Evolutionary conservation across 2,329 filamentous ascomycete genomes (phyloP).

Genomic region (Exserohilum turcica): DNA sequence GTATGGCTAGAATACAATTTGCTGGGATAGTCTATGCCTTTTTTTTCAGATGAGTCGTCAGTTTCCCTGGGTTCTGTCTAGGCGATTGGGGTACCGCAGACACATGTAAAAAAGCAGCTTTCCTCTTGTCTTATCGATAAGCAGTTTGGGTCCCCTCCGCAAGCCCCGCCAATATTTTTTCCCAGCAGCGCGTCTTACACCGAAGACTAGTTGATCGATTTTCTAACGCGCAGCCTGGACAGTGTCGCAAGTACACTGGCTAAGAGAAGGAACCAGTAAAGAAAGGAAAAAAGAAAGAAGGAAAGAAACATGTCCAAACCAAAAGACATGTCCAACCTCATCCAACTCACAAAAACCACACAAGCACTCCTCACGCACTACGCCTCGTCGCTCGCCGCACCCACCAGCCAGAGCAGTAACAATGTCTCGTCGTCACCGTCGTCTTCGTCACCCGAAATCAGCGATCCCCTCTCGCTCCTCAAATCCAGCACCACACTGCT

Average conservation of each 20-base stretch:
- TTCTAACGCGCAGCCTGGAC: not conserved
- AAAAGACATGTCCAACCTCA: conserved; percentile 36
- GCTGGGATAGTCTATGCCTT: too few relatives aligned
- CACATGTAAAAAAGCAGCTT: too few relatives aligned
- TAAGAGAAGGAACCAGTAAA: too few relatives aligned
- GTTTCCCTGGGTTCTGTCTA: too few relatives aligned
- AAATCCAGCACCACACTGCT: conserved; percentile 74
- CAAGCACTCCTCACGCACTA: conserved; percentile 45
- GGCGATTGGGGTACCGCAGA: too few relatives aligned
- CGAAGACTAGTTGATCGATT: not conserved
- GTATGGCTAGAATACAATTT: too few relatives aligned
- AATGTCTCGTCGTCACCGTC: not conserved
- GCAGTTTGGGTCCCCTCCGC: not conserved
- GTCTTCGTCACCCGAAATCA: conserved; percentile 27
- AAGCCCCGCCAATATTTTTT: conserved; percentile 2
- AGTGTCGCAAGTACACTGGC: too few relatives aligned
- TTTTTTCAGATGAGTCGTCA: too few relatives aligned
- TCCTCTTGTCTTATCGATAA: not conserved
- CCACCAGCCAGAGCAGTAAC: conserved; percentile 3
- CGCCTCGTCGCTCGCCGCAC: conserved; percentile 39
- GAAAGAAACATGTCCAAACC: conserved; percentile 25
- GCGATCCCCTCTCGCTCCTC: conserved; percentile 67
- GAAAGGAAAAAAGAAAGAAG: not conserved
- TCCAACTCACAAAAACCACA: conserved; percentile 45
- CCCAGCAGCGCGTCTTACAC: not conserved